These are phyloP conservation scores for Synchytrium microbalum DNA, from an alignment of 371 early-diverging fungal genomes.

Conservation along the genomic window DNA sequence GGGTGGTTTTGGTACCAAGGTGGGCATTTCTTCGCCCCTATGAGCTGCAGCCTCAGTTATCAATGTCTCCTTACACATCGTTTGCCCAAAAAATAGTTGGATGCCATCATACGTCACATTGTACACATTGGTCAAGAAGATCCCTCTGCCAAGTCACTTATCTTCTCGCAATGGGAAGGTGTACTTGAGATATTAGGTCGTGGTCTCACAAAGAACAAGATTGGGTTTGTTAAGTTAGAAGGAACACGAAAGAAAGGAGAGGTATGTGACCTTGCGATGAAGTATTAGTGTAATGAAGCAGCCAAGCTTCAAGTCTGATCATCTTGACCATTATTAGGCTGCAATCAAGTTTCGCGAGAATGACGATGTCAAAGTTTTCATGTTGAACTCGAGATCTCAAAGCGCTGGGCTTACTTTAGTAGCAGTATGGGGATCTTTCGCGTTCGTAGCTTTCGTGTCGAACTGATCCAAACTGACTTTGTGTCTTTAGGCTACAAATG, in stretches of 20 bases:
- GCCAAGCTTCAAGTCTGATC: no score
- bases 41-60: no score
- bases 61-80: slow-evolving; percentile 34
- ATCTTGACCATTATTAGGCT: no score
- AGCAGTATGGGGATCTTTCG: no score
- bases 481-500: slow-evolving; percentile 34
- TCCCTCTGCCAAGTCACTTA: slow-evolving; percentile 45
- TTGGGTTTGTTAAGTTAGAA: slow-evolving; percentile 36
- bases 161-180: slow-evolving; percentile 64
- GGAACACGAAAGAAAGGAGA: no score
- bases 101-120: slow-evolving; percentile 55
- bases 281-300: no score
- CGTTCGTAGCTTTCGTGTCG: no score
- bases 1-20: no score
- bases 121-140: slow-evolving; percentile 33
- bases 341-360: slow-evolving; percentile 22
- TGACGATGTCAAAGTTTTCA: slow-evolving; percentile 20
- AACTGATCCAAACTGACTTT: slow-evolving; percentile 40
- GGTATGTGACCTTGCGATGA: no score
- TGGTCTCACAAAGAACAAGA: slow-evolving; percentile 43
- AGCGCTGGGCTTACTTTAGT: no score
- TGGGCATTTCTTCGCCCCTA: no score
- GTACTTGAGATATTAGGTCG: slow-evolving; percentile 46
- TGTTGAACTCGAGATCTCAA: slow-evolving; percentile 38
- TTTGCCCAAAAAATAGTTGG: no score